Base-by-base conservation (phyloP, 192 early-diverging fungal genomes). In the Backusella morwellensis region DNA sequence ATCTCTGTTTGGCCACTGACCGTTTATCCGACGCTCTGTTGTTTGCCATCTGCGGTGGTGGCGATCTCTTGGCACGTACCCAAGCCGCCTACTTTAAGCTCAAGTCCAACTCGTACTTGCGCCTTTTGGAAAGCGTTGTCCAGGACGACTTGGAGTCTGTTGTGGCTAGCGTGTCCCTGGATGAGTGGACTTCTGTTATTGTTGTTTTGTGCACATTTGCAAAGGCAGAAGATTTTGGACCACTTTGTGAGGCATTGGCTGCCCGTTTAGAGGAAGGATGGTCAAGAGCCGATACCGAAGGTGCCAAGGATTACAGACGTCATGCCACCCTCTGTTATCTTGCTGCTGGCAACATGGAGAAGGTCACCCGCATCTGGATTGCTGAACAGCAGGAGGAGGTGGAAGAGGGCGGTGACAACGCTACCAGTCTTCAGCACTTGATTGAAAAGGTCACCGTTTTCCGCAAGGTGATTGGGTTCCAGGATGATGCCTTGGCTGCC, bases 121-220 rank as follows among this genome's bases (percentile, higher is more conserved):
- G 97, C 44, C 85, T 99, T 1, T 81, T 99, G 70, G 88, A 97
- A 76, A 88, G 88, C 72, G 89, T 99, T 70, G 88, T 94, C 1
- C 83, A 88, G n/a, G 92, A 91, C 15, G 94, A 98, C 76, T 80
- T 98, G 72, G 82, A 80, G 8, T 94, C 97, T 79, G 86, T 98
- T 52, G 96, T 97, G 0, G 81, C 84, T 52, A 90, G 92, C 71
- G 92, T 90, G 5, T 86, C 90, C 36, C 78, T 99, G 77, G 87
- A 88, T 35, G 93, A 93, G 70, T 99, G 98, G 98, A 93, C 95
- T 81, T 94, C 98, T 75, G 86, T 97, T 35, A 81, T 98, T 41
- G 97, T 95, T 14, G 86, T 98, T 8, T 89, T 99, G 63, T 98
- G 96, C 86, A 98, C 97, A 0, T 98, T 98, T 81, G 94, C 92